Conservation (phyloP, 176 grass and related monocot species). For the Carex parvula region DNA sequence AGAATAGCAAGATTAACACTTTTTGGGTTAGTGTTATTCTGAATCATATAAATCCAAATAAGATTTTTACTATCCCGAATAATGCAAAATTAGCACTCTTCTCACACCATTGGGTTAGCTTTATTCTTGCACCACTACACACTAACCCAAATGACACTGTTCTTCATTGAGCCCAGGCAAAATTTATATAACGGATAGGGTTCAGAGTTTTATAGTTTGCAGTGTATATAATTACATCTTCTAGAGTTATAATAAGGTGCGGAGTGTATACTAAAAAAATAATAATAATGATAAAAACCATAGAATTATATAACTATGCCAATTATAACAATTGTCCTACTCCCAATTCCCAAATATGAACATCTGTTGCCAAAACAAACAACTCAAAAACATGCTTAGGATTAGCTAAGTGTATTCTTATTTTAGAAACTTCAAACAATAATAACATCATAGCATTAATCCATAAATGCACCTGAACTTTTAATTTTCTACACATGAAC, state of each 20-base stretch:
- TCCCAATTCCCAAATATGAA: not conserved
- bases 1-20: too few relatives aligned
- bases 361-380: not conserved
- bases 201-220: not conserved
- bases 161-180: not conserved
- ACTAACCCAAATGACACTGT: too few relatives aligned
- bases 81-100: too few relatives aligned
- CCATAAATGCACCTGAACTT: not conserved
- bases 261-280: not conserved
- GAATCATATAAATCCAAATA: too few relatives aligned
- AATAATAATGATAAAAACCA: not conserved
- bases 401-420: not conserved
- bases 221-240: not conserved
- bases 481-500: not conserved
- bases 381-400: not conserved
- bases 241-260: not conserved
- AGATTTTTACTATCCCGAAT: too few relatives aligned
- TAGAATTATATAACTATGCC: not conserved
- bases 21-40: too few relatives aligned
- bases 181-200: not conserved
- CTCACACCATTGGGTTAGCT: too few relatives aligned
- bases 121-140: too few relatives aligned
- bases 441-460: not conserved
- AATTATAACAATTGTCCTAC: not conserved
- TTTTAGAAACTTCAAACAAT: not conserved